Evolutionary conservation across 2,329 filamentous ascomycete genomes (phyloP), one percentile per base, ranked within the genome.

Genomic region (Chaetomiaceae sp.): DNA sequence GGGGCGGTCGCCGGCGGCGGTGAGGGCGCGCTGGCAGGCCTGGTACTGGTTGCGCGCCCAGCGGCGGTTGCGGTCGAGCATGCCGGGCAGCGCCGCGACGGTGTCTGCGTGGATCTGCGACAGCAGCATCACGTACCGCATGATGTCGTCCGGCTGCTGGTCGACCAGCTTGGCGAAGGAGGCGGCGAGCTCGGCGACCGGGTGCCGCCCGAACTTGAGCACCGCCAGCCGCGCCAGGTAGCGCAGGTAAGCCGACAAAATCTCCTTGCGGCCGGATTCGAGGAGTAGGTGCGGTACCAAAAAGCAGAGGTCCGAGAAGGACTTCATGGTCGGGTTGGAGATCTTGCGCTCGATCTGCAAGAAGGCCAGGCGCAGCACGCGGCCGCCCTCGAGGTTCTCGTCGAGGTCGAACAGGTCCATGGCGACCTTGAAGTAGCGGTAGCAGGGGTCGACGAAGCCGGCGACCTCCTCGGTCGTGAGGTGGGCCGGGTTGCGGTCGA

Each of bases 341-440:
- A 58, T 44, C 15, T 55, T 54, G 35, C 43, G 48, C 38, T 58
- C 56, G 20, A 57, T 50, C 22, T 57, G 52, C 2, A 58, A 36
- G 27, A 58, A 58, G 38, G 56, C 56, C 24, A 57, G 52, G 22
- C 56, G 53, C 4, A 58, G 47, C 3, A 58, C 42, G 10, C 49
- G 49, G 11, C 56, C 56, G 14, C 50, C 56, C 15, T 52, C 43
- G 3, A 49, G 15, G 41, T 56, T 48, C 36, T 58, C 55, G 4
- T 39, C 22, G n/a, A 53, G 49, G 39, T 56, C 53, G 35, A 58
- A 56, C 3, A 58, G 47, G 20, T 57, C 56, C 51, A 57, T 56
- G 38, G 56, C 49, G 4, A 48, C 42, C n/a, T 53, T 56, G 50
- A 58, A 58, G 33, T 56, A 57, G 5, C 56, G 48, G 40, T 56